These are phyloP conservation scores for Xerocomus alliaceus DNA, from an alignment of 1,284 basidiomycete genomes.

Conservation along the genomic window DNA sequence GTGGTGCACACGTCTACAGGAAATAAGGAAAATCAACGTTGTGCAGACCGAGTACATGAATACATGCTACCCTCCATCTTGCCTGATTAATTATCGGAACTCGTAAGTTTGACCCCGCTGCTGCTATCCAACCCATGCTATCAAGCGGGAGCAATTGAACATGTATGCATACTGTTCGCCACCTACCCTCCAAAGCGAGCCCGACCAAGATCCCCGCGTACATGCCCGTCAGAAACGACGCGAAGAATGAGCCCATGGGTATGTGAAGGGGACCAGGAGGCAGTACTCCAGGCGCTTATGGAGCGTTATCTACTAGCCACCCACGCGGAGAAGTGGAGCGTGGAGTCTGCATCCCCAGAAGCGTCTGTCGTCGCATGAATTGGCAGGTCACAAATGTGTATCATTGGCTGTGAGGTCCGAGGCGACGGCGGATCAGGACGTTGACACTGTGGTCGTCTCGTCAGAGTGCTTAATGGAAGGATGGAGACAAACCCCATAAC, in stretches of 20 bases:
- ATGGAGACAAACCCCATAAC: no score
- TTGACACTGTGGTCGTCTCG: constrained; percentile 7
- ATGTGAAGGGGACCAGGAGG: no score
- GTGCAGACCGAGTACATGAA: constrained; percentile 1
- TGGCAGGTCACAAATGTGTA: no score
- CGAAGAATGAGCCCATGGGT: background rate
- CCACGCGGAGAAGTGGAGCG: constrained; percentile 1
- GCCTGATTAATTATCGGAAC: background rate
- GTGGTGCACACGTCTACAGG: no score
- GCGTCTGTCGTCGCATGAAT: no score
- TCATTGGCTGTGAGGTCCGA: background rate
- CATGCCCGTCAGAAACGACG: background rate
- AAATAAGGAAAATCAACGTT: background rate
- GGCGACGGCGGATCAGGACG: background rate
- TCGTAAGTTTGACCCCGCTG: background rate
- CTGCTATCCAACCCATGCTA: background rate
- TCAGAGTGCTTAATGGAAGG: no score
- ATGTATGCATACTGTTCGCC: background rate
- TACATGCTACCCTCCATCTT: background rate
- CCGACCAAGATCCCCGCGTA: constrained; percentile 4
- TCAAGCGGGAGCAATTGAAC: background rate
- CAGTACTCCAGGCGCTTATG: constrained; percentile 10
- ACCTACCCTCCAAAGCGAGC: constrained; percentile 9
- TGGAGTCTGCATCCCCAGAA: background rate
- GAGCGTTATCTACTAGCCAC: background rate